A percentile compares a stretch with the other conserved stretches of the same genome.
phyloP scores from a whole-genome alignment of 2,329 filamentous ascomycete species.

The Phialophora expanda region DNA sequence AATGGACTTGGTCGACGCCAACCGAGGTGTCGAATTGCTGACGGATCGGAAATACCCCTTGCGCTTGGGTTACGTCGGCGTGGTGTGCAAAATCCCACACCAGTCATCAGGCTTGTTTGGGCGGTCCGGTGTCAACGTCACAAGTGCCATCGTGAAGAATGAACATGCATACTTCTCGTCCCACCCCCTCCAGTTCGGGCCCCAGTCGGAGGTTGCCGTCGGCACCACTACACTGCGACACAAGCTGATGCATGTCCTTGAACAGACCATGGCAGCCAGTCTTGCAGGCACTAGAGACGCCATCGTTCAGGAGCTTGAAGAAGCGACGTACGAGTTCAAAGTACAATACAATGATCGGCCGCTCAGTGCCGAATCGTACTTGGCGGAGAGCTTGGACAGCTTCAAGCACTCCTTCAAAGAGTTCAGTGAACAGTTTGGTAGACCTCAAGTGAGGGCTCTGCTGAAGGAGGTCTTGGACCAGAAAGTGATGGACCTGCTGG shows the following conservation, averaged over 20 bases:
- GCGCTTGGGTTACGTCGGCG: slow-evolving; percentile 93
- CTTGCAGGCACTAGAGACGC: slow-evolving; percentile 87
- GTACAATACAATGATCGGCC: slow-evolving; percentile 98
- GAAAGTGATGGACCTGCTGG: slow-evolving; percentile 88
- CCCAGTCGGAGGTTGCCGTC: slow-evolving; percentile 72
- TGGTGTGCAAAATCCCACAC: slow-evolving; percentile 79
- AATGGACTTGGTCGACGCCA: slow-evolving; percentile 93
- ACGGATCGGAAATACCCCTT: slow-evolving; percentile 91
- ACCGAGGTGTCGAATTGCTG: slow-evolving; percentile 76
- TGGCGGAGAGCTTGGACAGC: slow-evolving; percentile 90
- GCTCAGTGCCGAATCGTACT: slow-evolving; percentile 91
- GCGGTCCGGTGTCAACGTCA: slow-evolving; percentile 78
- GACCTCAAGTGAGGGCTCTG: slow-evolving; percentile 84
- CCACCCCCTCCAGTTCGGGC: slow-evolving; percentile 79
- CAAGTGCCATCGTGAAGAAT: slow-evolving; percentile 81
- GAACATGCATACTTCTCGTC: slow-evolving; percentile 85
- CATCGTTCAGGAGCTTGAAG: slow-evolving; percentile 92
- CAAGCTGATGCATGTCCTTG: slow-evolving; percentile 95
- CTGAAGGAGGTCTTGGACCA: slow-evolving; percentile 94
- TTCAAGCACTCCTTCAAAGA: slow-evolving; percentile 99
- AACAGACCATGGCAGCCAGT: slow-evolving; percentile 95
- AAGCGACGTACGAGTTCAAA: slow-evolving; percentile 98
- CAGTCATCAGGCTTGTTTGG: slow-evolving; percentile 75
- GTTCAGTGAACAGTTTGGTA: slow-evolving; percentile 86
- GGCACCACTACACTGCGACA: slow-evolving; percentile 87